Conservation (phyloP, 148 eudicot species). For the Pharnaceum exiguum region DNA sequence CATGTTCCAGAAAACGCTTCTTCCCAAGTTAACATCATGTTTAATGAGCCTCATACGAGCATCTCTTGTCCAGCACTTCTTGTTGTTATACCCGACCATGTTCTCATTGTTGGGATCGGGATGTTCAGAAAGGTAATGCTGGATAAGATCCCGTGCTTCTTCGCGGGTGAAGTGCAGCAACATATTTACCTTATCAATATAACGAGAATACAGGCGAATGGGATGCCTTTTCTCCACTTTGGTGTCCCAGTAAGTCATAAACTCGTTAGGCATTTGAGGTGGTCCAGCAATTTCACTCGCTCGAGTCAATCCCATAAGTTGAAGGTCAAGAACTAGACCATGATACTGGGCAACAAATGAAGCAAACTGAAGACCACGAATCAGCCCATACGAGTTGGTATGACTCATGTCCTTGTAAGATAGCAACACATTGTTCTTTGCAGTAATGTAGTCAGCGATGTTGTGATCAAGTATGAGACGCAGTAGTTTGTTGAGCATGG, state of each 20-base stretch:
- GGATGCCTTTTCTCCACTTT: conserved; percentile 96
- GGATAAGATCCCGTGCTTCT: conserved; percentile 98
- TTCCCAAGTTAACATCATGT: conserved; percentile 94
- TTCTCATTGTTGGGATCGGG: conserved; percentile 99
- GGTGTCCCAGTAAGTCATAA: conserved; percentile 80
- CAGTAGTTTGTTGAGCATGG: conserved; percentile 94
- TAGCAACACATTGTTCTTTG: conserved; percentile 92
- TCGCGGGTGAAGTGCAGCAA: conserved; percentile 95
- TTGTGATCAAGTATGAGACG: conserved; percentile 97
- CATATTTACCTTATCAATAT: conserved; percentile 95
- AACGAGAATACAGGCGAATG: conserved; percentile 90
- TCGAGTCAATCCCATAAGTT: conserved; percentile 90
- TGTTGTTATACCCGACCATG: conserved; percentile 99
- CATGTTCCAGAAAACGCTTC: conserved; percentile 99
- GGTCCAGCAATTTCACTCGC: conserved; percentile 99
- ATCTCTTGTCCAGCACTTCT: conserved; percentile 99
- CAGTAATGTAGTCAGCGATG: conserved; percentile 98
- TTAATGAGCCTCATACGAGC: conserved; percentile 99
- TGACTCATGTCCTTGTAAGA: conserved; percentile 99
- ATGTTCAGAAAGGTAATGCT: conserved; percentile 97
- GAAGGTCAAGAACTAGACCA: conserved; percentile 94
- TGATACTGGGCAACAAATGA: conserved; percentile 97
- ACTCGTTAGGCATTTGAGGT: conserved; percentile 98
- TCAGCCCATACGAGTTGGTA: conserved; percentile 97
- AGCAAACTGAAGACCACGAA: conserved; percentile 99